phyloP scores from a whole-genome alignment of 1,284 basidiomycete genomes.

The Xerocomus minutiporus region DNA sequence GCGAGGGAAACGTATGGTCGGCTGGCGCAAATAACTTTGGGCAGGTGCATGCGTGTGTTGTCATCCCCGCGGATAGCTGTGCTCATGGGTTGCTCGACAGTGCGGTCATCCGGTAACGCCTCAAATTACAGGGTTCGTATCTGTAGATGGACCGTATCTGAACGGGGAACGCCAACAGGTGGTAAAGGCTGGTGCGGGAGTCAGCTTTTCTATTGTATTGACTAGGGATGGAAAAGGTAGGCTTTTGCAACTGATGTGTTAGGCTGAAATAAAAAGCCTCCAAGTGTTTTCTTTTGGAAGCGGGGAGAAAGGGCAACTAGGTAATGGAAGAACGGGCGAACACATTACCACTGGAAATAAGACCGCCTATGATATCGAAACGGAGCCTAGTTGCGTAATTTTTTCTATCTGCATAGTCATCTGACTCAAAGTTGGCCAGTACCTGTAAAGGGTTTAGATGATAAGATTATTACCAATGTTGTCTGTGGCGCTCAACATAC shows the following conservation, averaged over 20 bases:
- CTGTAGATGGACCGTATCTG: conserved; percentile 52
- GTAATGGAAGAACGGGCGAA: conserved; percentile 87
- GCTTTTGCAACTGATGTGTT: conserved; percentile 8
- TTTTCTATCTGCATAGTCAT: conserved; percentile 2
- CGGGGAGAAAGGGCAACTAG: conserved; percentile 90
- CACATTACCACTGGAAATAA: conserved; percentile 82
- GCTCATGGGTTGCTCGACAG: conserved; percentile 36
- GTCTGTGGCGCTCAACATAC: conserved; percentile 85
- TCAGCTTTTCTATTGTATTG: conserved; percentile 80
- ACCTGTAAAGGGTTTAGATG: conserved; percentile 66
- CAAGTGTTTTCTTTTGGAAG: conserved; percentile 85
- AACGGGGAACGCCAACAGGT: conserved; percentile 60
- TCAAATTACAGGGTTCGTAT: conserved; percentile 64
- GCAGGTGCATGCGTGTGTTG: conserved; percentile 50
- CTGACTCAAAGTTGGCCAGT: conserved; percentile 39
- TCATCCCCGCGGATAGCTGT: neutral
- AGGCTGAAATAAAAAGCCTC: conserved; percentile 6
- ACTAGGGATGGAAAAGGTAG: conserved; percentile 74
- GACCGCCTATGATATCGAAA: conserved; percentile 75
- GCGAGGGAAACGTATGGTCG: conserved; percentile 78
- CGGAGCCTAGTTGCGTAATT: conserved; percentile 56
- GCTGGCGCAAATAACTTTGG: conserved; percentile 82
- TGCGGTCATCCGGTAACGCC: conserved; percentile 66
- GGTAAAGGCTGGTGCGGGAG: conserved; percentile 73
- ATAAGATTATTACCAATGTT: conserved; percentile 75